These are phyloP conservation scores for Ustilago cynodontis DNA, from an alignment of 1,284 basidiomycete genomes.

Conservation along the genomic window DNA sequence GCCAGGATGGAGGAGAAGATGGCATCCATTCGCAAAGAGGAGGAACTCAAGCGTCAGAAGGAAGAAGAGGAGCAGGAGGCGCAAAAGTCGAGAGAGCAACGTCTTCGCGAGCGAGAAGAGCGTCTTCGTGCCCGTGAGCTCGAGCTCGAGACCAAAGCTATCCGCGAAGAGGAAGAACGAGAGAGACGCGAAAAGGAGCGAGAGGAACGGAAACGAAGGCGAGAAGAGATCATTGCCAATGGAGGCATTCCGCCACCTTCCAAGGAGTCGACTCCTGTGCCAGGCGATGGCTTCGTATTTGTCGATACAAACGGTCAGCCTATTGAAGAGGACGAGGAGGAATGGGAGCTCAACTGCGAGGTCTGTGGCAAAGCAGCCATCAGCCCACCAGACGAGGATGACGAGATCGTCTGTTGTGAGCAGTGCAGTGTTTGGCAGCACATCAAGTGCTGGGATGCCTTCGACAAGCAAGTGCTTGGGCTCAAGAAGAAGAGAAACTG, in stretches of 20 bases:
- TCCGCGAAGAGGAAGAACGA: conserved; percentile 62
- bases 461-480: conserved; percentile 54
- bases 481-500: conserved; percentile 55
- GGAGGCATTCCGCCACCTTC: conserved; percentile 47
- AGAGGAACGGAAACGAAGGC: conserved; percentile 75
- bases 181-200: conserved; percentile 53
- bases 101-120: conserved; percentile 71
- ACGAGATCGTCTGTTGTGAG: conserved; percentile 82
- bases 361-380: conserved; percentile 79
- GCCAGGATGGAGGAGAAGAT: conserved; percentile 71
- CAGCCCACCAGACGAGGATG: conserved; percentile 78
- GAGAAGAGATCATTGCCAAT: conserved; percentile 75
- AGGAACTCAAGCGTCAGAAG: conserved; percentile 74
- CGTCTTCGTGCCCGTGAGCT: conserved; percentile 69
- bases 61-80: conserved; percentile 71
- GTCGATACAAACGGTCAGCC: conserved; percentile 12
- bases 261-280: conserved; percentile 39
- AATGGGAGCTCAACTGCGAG: conserved; percentile 87
- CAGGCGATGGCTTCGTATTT: conserved; percentile 7
- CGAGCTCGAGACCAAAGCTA: conserved; percentile 59
- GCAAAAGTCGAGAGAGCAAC: conserved; percentile 71
- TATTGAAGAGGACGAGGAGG: conserved; percentile 71
- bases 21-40: conserved; percentile 73
- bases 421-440: conserved; percentile 79
- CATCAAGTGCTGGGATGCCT: conserved; percentile 67